Conservation (phyloP, 257 asterid genomes). For the Phtheirospermum japonicum region DNA sequence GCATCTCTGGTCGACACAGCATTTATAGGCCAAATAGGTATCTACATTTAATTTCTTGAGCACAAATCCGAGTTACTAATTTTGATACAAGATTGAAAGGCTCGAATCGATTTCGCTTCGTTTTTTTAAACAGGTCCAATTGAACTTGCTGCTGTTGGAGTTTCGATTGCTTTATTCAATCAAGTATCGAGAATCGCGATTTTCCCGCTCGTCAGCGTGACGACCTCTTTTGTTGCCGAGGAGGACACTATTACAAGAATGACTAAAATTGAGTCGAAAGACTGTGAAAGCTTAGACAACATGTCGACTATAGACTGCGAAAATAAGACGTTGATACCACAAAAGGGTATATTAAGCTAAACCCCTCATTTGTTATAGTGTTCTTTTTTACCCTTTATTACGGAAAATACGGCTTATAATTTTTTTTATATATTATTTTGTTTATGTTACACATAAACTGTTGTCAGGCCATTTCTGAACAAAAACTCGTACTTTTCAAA, state of each 20-base stretch:
- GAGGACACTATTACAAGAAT: slow-evolving; percentile 42
- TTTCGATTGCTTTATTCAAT: slow-evolving; percentile 70
- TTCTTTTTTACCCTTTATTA: neutral
- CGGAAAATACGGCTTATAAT: neutral
- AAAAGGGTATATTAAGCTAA: slow-evolving; percentile 31
- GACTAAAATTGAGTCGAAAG: slow-evolving; percentile 21
- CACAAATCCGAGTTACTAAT: neutral
- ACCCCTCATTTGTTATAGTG: neutral
- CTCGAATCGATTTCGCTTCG: neutral
- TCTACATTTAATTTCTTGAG: neutral
- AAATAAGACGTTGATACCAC: slow-evolving; percentile 45
- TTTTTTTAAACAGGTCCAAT: slow-evolving; percentile 41
- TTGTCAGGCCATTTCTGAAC: no score
- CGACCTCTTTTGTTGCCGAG: slow-evolving; percentile 70
- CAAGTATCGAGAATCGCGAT: slow-evolving; percentile 66
- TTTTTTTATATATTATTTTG: no score
- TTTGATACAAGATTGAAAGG: neutral
- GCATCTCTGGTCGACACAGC: slow-evolving; percentile 83
- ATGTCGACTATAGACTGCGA: slow-evolving; percentile 35
- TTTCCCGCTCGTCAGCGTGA: slow-evolving; percentile 68
- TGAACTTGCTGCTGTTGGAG: slow-evolving; percentile 75
- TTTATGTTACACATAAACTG: no score
- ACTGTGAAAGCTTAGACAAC: slow-evolving; percentile 34
- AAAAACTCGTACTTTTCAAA: no score
- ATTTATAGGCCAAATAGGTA: slow-evolving; percentile 87